These are phyloP conservation scores for Cadophora sp. DNA, from an alignment of 2,329 filamentous ascomycete species.

Conservation along the genomic window DNA sequence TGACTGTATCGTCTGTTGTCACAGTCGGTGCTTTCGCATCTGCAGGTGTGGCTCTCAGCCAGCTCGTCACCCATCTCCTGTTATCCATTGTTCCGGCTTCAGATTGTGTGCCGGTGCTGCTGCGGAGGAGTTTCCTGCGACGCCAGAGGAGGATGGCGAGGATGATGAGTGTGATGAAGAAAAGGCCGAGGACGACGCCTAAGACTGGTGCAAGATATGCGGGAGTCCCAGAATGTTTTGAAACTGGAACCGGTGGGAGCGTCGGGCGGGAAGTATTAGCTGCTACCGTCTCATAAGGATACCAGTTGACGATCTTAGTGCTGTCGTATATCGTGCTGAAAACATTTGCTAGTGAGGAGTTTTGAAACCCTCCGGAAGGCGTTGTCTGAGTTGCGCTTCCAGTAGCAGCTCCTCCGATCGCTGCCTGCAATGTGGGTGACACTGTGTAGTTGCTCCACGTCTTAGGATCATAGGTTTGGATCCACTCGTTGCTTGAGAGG, in stretches of 20 bases:
- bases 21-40: constrained; percentile 41
- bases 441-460: constrained; percentile 71
- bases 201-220: constrained; percentile 66
- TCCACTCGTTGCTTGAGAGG: constrained; percentile 72
- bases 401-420: constrained; percentile 64
- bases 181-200: constrained; percentile 64
- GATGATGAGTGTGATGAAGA: constrained; percentile 58
- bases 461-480: constrained; percentile 70
- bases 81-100: constrained; percentile 39
- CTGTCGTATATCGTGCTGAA: constrained; percentile 63
- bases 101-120: constrained; percentile 29
- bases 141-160: constrained; percentile 61
- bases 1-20: constrained; percentile 39
- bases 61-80: constrained; percentile 36
- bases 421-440: constrained; percentile 62
- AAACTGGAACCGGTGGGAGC: constrained; percentile 23
- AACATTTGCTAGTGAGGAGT: constrained; percentile 54
- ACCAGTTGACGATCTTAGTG: constrained; percentile 63
- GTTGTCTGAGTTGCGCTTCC: constrained; percentile 71
- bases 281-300: constrained; percentile 57
- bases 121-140: constrained; percentile 45
- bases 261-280: constrained; percentile 29
- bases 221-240: constrained; percentile 48
- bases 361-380: constrained; percentile 64
- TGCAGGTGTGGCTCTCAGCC: constrained; percentile 37